Conservation (phyloP, 2,329 filamentous ascomycete species). For the Colletotrichum graminicola region DNA sequence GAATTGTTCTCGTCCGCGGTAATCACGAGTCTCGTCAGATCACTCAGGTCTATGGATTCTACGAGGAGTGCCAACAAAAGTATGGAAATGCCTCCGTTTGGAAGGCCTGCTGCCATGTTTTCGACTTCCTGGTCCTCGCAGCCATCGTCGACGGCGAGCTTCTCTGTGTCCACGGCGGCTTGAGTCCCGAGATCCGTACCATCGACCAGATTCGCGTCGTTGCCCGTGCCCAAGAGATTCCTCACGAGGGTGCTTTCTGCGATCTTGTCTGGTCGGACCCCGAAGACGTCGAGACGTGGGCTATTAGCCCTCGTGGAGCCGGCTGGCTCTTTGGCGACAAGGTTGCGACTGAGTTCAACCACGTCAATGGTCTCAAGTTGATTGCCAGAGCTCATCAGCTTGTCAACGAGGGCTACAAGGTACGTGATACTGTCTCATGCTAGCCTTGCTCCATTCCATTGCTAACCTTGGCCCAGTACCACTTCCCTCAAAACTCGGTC, state of each 20-base stretch:
- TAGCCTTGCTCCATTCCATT: slow-evolving; percentile 40
- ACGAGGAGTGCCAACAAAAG: slow-evolving; percentile 97
- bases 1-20: slow-evolving; percentile 95
- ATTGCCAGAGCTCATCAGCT: slow-evolving; percentile 98
- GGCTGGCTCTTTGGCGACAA: slow-evolving; percentile 98
- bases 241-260: slow-evolving; percentile 98
- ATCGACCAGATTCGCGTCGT: slow-evolving; percentile 99
- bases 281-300: slow-evolving; percentile 97
- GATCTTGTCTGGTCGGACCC: slow-evolving; percentile 99
- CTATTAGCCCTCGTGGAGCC: slow-evolving; percentile 92
- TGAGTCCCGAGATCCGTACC: slow-evolving; percentile 91
- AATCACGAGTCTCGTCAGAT: slow-evolving; percentile 99
- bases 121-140: slow-evolving; percentile 95
- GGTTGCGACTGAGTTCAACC: slow-evolving; percentile 96
- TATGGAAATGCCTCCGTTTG: slow-evolving; percentile 99
- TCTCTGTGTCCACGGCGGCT: slow-evolving; percentile 95
- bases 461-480: slow-evolving; percentile 70
- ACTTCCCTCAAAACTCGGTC: slow-evolving; percentile 94
- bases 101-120: slow-evolving; percentile 99
- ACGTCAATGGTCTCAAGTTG: slow-evolving; percentile 95
- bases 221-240: slow-evolving; percentile 96
- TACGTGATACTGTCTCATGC: slow-evolving; percentile 53
- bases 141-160: slow-evolving; percentile 99
- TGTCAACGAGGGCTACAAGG: slow-evolving; percentile 98
- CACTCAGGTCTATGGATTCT: slow-evolving; percentile 98